phyloP scores from a whole-genome alignment of 352 stramenopile genomes.

The Phytophthora pistaciae region DNA sequence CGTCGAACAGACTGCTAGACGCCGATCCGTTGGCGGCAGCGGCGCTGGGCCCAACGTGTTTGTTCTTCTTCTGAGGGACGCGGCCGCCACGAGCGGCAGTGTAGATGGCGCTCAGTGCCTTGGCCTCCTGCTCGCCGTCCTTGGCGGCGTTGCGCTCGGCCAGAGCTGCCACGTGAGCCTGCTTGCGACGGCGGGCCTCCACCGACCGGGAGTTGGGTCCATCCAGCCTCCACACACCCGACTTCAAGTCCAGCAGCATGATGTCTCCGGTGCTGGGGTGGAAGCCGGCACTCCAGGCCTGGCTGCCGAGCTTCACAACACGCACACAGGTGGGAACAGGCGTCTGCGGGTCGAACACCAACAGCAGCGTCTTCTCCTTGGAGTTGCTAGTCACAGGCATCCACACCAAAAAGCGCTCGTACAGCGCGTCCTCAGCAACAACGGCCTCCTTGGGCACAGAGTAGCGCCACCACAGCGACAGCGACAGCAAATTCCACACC shows the following conservation, averaged over 20 bases:
- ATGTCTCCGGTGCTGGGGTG: constrained; percentile 71
- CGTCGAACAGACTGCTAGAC: constrained; percentile 72
- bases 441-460: constrained; percentile 47
- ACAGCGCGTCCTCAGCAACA: constrained; percentile 42
- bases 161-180: constrained; percentile 34
- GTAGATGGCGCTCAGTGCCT: constrained; percentile 58
- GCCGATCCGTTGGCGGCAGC: constrained; percentile 23
- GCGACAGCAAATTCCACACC: constrained; percentile 78
- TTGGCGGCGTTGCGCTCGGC: constrained; percentile 20
- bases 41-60: constrained; percentile 27
- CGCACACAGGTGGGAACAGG: constrained; percentile 61
- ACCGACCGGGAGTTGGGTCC: constrained; percentile 50
- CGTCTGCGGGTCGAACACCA: constrained; percentile 60
- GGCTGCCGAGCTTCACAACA: constrained; percentile 39
- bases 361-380: constrained; percentile 48
- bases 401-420: constrained; percentile 65
- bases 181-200: constrained; percentile 49
- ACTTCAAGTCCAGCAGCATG: constrained; percentile 59
- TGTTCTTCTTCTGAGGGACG: constrained; percentile 30
- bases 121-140: constrained; percentile 43
- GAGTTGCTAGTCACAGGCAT: constrained; percentile 33
- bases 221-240: constrained; percentile 71
- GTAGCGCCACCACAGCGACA: constrained; percentile 81
- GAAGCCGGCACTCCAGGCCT: constrained; percentile 65
- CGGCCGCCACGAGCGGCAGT: constrained; percentile 35